phyloP scores from a whole-genome alignment of 2,329 filamentous ascomycete genomes.

The Massarina eburnea region DNA sequence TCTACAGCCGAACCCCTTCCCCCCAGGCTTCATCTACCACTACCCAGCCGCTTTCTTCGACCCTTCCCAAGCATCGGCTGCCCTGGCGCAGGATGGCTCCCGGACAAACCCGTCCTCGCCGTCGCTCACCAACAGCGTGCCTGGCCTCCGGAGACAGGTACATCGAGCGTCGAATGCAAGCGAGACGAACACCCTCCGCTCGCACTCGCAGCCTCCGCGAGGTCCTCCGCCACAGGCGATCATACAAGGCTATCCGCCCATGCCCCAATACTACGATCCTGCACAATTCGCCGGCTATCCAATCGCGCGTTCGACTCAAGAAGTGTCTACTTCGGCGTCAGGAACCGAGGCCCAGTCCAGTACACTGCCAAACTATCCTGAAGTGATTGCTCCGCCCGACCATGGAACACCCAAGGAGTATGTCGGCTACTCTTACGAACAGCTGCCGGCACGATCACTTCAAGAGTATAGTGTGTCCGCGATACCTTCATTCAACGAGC shows the following conservation, averaged over 20 bases:
- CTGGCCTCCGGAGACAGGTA: conserved; percentile 49
- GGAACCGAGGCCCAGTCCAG: conserved; percentile 21
- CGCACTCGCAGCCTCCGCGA: conserved; percentile 54
- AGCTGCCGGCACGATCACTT: conserved; percentile 43
- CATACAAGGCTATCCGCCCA: conserved; percentile 42
- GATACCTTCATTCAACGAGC: conserved; percentile 44
- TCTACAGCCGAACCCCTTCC: conserved; percentile 31
- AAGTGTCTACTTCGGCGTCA: conserved; percentile 21
- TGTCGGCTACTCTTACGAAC: conserved; percentile 52
- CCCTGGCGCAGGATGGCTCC: conserved; percentile 48
- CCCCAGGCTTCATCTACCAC: conserved; percentile 49
- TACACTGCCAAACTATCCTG: conserved; percentile 19
- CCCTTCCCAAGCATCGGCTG: conserved; percentile 40
- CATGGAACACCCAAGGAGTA: conserved; percentile 52
- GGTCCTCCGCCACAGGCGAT: conserved; percentile 44
- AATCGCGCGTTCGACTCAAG: conserved; percentile 37
- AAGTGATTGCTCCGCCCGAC: conserved; percentile 23
- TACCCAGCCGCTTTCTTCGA: conserved; percentile 48
- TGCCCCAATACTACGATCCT: conserved; percentile 39
- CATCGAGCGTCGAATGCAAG: conserved; percentile 50
- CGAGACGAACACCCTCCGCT: conserved; percentile 47
- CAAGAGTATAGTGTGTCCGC: conserved; percentile 39
- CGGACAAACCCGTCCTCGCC: conserved; percentile 53
- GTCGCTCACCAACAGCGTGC: conserved; percentile 47
- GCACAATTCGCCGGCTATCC: conserved; percentile 34